Conservation (phyloP, 2,329 filamentous ascomycete species). For the Cladophialophora carrionii region DNA sequence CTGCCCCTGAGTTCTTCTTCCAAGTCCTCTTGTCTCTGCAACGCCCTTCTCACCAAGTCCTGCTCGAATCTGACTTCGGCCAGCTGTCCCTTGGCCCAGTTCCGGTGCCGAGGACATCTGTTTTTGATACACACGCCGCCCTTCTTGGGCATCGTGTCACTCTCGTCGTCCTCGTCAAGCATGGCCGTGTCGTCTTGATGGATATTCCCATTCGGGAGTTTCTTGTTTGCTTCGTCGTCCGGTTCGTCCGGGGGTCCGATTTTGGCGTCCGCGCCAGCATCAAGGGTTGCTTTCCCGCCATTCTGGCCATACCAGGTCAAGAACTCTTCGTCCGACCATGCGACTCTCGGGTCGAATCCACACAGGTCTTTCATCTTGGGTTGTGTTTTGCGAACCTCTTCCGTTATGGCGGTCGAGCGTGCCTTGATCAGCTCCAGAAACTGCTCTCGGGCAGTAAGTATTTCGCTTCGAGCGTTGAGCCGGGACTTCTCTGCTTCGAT, state of each 20-base stretch:
- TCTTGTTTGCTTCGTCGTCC: slow-evolving; percentile 41
- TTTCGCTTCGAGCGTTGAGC: slow-evolving; percentile 45
- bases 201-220: slow-evolving; percentile 37
- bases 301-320: slow-evolving; percentile 50
- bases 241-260: slow-evolving; percentile 46
- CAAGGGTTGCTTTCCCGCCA: slow-evolving; percentile 43
- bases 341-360: slow-evolving; percentile 52
- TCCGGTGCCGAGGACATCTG: slow-evolving; percentile 53
- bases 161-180: slow-evolving; percentile 43
- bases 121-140: slow-evolving; percentile 54
- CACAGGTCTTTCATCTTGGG: slow-evolving; percentile 55
- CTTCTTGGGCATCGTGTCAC: slow-evolving; percentile 40
- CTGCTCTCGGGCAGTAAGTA: slow-evolving; percentile 48
- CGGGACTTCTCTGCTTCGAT: slow-evolving; percentile 43
- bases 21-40: slow-evolving; percentile 27
- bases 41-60: slow-evolving; percentile 33
- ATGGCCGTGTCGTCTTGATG: slow-evolving; percentile 40
- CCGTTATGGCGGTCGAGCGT: slow-evolving; percentile 48
- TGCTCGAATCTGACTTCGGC: slow-evolving; percentile 38
- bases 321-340: slow-evolving; percentile 55
- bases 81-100: slow-evolving; percentile 53
- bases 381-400: slow-evolving; percentile 50
- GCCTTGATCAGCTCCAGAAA: slow-evolving; percentile 50
- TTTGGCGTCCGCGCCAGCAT: slow-evolving; percentile 27
- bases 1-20: slow-evolving; percentile 32